Evolutionary conservation across 306 rosid species (phyloP), one percentile per base, ranked within the genome.

Genomic region (Pyrus betulifolia): DNA sequence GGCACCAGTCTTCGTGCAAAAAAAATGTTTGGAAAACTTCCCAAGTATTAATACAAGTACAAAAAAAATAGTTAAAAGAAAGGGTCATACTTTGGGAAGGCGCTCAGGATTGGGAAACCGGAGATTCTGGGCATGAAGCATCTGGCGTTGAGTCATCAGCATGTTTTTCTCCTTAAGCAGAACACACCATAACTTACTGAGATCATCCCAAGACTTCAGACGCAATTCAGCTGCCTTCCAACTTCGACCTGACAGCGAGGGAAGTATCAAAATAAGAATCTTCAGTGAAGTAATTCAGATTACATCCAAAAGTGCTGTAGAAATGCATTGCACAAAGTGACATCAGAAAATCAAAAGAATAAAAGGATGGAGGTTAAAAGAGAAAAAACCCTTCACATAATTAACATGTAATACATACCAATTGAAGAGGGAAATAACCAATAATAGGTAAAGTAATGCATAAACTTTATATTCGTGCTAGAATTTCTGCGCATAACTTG

Each of bases 101-200:
- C 97, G 93, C 83, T 96, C 99, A 10, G 98, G 97, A 79, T 92
- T 86, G 45, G 85, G 78, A 82, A 92, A 95, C 28, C 89, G 93
- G 31, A 96, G 87, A 70, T 92, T 91, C 81, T 96, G 98, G 9
- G 99, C 88, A 51, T 91, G 59, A 82, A 96, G 99, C 98, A 96
- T 96, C 84, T 96, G 97, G 7, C 98, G 93, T 54, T 96, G 99
- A 67, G 97, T 92, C 96, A 91, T 96, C 80, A 96, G 72, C 97
- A 92, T 89, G 83, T 96, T 96, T 81, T 91, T 92, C 90, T 92
- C 99, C 92, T 93, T 92, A 75, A 96, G 85, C 78, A 95, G 82
- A 45, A 92, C 97, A 83, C 82, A 91, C 99, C 99, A 92, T 72
- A 95, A 82, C 83, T 95, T 92, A 40, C 91, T 81, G 79, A 95